Evolutionary conservation across 768 basidiomycete species (phyloP), one percentile per base, ranked within the genome.

Genomic region (Macrolepiota fuliginosa): DNA sequence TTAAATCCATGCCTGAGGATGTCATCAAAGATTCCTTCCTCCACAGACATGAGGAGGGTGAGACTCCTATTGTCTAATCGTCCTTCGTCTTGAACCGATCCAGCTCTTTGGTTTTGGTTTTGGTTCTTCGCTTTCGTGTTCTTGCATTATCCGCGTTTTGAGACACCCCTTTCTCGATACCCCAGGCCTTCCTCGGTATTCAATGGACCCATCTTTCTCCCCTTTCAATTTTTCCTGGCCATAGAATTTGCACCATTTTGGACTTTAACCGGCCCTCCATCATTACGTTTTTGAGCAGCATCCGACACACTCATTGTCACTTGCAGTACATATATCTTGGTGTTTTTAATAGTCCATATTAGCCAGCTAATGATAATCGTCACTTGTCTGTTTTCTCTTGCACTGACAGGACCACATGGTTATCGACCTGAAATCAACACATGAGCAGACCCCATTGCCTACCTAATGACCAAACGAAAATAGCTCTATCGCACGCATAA

Each of bases 1-100:
- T 81, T 67, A 69, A 72, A 37, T 77, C 77, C 7, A 71, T 73
- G 22, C 70, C 72, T 36, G 76, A 76, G 62, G 80, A 80, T 45
- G 79, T 81, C 29, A 64, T 81, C 51, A 74, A 74, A 49, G 81
- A 82, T 61, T 60, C 65, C 11, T 47, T 62, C 24, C 51, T 58
- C 36, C n/a, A n/a, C 15, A 47, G 39, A 37, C 53, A 49, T 9
- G 42, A 54, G 15, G 53, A 55, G 10, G 35, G 39, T 24, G 54
- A 54, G 24, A 49, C 2, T 3, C n/a, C 53, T 15, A 6, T 19
- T n/a, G 53, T 49, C 27, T 49, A 25, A 49, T 17, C 39, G 2
- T 45, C 36, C 35, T 49, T 19, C 42, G n/a, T 19, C n/a, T n/a
- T 19, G n/a, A n/a, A n/a, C n/a, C n/a, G n/a, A n/a, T 19, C n/a